phyloP scores from a whole-genome alignment of 1,284 basidiomycete genomes.

The Ceratobasidium sp. region DNA sequence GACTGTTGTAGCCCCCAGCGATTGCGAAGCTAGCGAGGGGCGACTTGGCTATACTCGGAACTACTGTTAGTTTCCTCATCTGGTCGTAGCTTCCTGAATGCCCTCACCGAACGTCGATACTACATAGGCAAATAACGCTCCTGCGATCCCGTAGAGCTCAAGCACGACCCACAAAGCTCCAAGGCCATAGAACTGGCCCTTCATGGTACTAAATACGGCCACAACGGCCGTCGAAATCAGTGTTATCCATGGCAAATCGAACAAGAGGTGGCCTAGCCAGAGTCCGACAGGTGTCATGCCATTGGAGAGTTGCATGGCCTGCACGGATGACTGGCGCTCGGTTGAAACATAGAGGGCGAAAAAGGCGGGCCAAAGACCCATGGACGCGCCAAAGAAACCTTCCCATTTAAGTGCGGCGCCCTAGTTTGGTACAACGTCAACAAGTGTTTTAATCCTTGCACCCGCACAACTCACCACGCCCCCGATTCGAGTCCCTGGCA shows the following conservation, averaged over 20 bases:
- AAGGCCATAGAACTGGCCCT: constrained; percentile 77
- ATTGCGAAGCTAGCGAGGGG: constrained; percentile 81
- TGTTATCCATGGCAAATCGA: constrained; percentile 74
- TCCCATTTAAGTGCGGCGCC: constrained; percentile 49
- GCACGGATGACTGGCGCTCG: constrained; percentile 75
- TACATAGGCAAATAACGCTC: constrained; percentile 77
- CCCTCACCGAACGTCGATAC: constrained; percentile 65
- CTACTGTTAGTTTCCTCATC: neutral
- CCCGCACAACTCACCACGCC: constrained; percentile 31
- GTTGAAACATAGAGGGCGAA: constrained; percentile 80
- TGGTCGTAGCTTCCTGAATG: neutral
- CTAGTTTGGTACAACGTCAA: neutral
- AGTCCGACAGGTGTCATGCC: constrained; percentile 79
- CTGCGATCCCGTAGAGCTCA: constrained; percentile 77
- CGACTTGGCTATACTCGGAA: constrained; percentile 61
- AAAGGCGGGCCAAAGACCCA: constrained; percentile 85
- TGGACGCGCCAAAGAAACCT: constrained; percentile 74
- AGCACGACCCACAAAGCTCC: constrained; percentile 80
- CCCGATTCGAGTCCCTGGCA: constrained; percentile 35
- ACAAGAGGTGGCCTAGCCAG: constrained; percentile 84
- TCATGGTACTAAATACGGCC: constrained; percentile 70
- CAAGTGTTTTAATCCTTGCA: neutral
- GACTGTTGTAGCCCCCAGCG: constrained; percentile 79
- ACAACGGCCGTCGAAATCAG: constrained; percentile 72
- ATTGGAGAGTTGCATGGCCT: constrained; percentile 84